A percentile compares a stretch with the other conserved stretches of the same genome.
Evolutionary conservation across 179 eudicot genomes (phyloP).

Genomic region (Silene vulgaris): DNA sequence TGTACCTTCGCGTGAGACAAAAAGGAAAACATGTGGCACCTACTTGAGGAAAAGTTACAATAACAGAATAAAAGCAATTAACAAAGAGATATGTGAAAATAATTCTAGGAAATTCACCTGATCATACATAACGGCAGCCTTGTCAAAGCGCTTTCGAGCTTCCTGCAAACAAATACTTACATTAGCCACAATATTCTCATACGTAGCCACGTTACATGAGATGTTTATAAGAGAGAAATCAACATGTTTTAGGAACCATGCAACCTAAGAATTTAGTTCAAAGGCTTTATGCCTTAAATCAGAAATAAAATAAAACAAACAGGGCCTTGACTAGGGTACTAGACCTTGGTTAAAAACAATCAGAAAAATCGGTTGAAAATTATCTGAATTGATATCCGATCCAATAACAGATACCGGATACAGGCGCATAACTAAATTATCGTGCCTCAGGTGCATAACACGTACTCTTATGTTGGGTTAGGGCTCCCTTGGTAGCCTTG

Average conservation of each 20-base stretch:
- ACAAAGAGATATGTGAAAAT: not conserved
- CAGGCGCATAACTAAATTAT: too few relatives aligned
- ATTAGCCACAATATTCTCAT: conserved; percentile 5
- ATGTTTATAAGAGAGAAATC: not conserved
- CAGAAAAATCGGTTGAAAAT: too few relatives aligned
- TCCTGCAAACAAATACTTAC: conserved; percentile 47
- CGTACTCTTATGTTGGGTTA: too few relatives aligned
- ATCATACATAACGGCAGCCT: conserved; percentile 62
- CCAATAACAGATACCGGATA: too few relatives aligned
- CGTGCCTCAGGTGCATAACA: too few relatives aligned
- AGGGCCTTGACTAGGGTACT: not conserved
- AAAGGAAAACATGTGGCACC: not conserved
- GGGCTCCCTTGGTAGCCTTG: too few relatives aligned
- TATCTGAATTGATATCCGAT: too few relatives aligned
- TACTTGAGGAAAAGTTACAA: not conserved
- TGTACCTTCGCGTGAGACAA: not conserved
- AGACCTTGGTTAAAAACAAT: not conserved
- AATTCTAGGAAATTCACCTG: conserved; percentile 46
- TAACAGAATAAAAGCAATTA: not conserved
- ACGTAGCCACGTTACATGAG: not conserved
- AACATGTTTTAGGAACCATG: not conserved
- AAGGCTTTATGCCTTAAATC: not conserved
- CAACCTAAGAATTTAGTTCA: not conserved
- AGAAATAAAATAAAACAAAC: not conserved
- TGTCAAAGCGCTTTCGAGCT: conserved; percentile 94